Base-by-base conservation (phyloP, 1,284 basidiomycete genomes). In the Sanghuangporus baumii region DNA sequence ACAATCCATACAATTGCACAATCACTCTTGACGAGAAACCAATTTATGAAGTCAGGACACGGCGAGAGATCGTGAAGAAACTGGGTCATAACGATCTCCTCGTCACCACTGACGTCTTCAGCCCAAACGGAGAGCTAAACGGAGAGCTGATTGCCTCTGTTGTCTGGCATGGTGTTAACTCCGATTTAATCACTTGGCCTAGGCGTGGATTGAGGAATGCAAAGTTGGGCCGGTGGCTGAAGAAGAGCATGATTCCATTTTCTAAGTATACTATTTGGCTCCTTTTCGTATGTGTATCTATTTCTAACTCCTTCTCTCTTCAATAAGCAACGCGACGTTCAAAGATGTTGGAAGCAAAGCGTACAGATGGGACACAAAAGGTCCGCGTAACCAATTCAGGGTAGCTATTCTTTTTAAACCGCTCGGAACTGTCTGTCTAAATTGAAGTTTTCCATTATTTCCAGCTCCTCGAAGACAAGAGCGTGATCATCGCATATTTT, bases 281-380 rank as follows among this genome's bases (percentile, higher is more conserved):
- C 6, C 43, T 6, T n/a, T 9, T 46, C 18, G n/a, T n/a, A 41
- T 46, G 1, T 14, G 43, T 46, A n/a, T 46, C 43, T 46, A 6
- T 14, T 6, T 6, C 3, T 46, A 16, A 46, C 6, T 7, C 6
- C 3, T 12, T 12, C 6, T 16, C 14, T 3, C 43, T 46, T 9
- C 18, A 3, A 40, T 38, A 16, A 63, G 61, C 41, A 51, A 36
- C 12, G 46, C 57, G 23, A 59, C 47, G 1, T 58, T 63, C 46
- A 63, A 52, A 36, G 48, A 63, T 40, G 11, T 46, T n/a, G 14
- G 16, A 12, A 57, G 61, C 2, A 58, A 23, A 3, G 18, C 50
- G 36, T 59, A 63, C 26, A 50, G 38, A 40, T 63, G 61, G 61
- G 57, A 59, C 52, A 52, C 34, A 3, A 41, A 58, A 50, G 61